Base-by-base conservation (phyloP, 2,329 filamentous ascomycete genomes). In the Beauveria rudraprayagi region DNA sequence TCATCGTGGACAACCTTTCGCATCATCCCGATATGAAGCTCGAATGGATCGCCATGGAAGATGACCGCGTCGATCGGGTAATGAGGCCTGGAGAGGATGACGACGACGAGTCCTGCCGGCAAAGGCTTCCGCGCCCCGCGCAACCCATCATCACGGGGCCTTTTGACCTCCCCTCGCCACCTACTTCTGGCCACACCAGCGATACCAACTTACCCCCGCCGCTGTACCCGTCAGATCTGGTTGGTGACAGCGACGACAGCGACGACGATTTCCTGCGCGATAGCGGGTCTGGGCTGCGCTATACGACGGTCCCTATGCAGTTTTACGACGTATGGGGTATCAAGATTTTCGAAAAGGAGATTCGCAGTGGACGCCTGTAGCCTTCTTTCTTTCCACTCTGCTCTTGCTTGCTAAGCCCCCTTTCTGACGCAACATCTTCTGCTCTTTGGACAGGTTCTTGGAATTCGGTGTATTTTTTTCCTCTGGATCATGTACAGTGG, bases 291-390 rank as follows among this genome's bases (percentile, higher is more conserved):
- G 67, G 71, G 44, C 69, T 75, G 55, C 68, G 72, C 17, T 72
- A 72, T 59, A 74, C 70, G 67, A 74, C 72, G 1, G 66, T 73
- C 2, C 72, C 72, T 17, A 60, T 75, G 44, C 73, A 71, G 46
- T 75, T 75, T 62, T 74, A 75, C 53, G 73, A 76, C 40, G 73
- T 74, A 10, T 75, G 73, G 73, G 81, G 76, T 0, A 76, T 85
- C 41, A 76, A 75, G 63, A 85, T 86, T 55, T 86, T 85, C 64
- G 77, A 82, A 66, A 85, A 84, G 70, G 82, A 85, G 67, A 70
- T 85, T 54, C 73, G 79, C 37, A 70, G 64, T 47, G 72, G 72
- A 22, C 66, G 69, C 52, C 61, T 73, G 16, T 73, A 59, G 69
- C 28, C 10, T 43, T 60, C 10, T 17, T 3, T n/a, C 26, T 37